Conservation (phyloP, 75 land plant genomes). For the Pinus taeda region DNA sequence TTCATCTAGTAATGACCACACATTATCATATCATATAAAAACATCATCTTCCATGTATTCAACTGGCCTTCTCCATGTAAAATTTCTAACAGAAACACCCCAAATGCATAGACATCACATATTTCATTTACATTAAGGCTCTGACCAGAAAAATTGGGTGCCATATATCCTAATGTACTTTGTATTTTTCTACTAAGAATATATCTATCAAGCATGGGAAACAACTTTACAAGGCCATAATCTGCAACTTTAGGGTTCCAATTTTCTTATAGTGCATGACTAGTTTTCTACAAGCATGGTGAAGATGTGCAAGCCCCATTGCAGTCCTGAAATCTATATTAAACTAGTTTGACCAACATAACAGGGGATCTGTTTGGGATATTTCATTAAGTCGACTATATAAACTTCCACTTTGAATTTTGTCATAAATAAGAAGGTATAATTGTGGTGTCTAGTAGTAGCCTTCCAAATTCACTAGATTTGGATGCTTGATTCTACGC, state of each 20-base stretch:
- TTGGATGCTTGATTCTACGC: slow-evolving; percentile 59
- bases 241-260: slow-evolving; percentile 24
- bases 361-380: slow-evolving; percentile 4
- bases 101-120: slow-evolving; percentile 61
- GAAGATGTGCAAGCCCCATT: slow-evolving; percentile 34
- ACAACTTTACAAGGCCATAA: slow-evolving; percentile 33
- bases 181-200: slow-evolving; percentile 90
- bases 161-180: slow-evolving; percentile 96
- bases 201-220: slow-evolving; percentile 80
- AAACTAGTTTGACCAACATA: slow-evolving; percentile 73
- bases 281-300: slow-evolving; percentile 29
- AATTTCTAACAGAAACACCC: slow-evolving; percentile 52
- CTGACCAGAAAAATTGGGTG: slow-evolving; percentile 88
- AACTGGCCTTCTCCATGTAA: slow-evolving; percentile 84
- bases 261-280: slow-evolving; percentile 34
- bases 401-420: slow-evolving; percentile 68
- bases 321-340: slow-evolving; percentile 28
- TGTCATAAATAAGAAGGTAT: slow-evolving; percentile 91
- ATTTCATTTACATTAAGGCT: slow-evolving; percentile 86
- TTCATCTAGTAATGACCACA: slow-evolving; percentile 73
- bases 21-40: slow-evolving; percentile 81
- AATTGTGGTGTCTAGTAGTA: slow-evolving; percentile 95
- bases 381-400: slow-evolving; percentile 75
- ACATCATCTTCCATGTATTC: slow-evolving; percentile 99
- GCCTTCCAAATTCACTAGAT: slow-evolving; percentile 78